Evolutionary conservation across 225 moss, liverwort and hornwort species (phyloP), one percentile per base, ranked within the genome.

Genomic region (Lunularia cruciata): DNA sequence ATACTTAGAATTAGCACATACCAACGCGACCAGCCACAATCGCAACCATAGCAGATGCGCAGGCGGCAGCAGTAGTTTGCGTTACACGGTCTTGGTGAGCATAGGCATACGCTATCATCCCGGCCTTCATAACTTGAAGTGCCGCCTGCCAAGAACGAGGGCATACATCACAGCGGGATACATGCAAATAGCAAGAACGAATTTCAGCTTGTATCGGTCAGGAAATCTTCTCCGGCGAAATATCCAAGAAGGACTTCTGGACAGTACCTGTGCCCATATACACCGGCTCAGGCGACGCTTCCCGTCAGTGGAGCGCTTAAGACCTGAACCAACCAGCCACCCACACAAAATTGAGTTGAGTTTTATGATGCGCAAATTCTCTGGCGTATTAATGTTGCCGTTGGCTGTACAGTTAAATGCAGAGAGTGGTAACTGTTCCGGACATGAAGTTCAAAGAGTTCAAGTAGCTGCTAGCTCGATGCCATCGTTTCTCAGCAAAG

Each of bases 241-340:
- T 40, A 40, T 40, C 40, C 13, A 6, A 40, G 20, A 8, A 8
- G 49, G 5, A 51, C 5, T 12, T 19, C 22, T 38, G 2, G 47
- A 14, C 6, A 13, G 8, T 69, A 80, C 80, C 80, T 80, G 80
- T 7, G 76, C 72, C 80, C 76, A 80, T 63, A 80, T 76, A 43
- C 76, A 76, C 73, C 67, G 72, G 67, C 72, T 76, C 37, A 80
- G 26, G 48, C 69, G 57, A 10, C 72, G 63, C 56, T 63, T 76
- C 46, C 80, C 80, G 47, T 72, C 72, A 42, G 72, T 72, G 48
- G 72, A 69, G 55, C 67, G 43, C 69, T 76, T 80, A 2, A 76
- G 68, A 76, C 76, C 80, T 80, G 73, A 69, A 43, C 26, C 37
- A 56, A 9, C 16, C 55, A 69, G 23, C 26, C 55, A 69, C 2